A percentile compares a stretch with the other conserved stretches of the same genome.
Evolutionary conservation across 2,329 filamentous ascomycete species (phyloP).

Genomic region (Trichothecium sympodiale): DNA sequence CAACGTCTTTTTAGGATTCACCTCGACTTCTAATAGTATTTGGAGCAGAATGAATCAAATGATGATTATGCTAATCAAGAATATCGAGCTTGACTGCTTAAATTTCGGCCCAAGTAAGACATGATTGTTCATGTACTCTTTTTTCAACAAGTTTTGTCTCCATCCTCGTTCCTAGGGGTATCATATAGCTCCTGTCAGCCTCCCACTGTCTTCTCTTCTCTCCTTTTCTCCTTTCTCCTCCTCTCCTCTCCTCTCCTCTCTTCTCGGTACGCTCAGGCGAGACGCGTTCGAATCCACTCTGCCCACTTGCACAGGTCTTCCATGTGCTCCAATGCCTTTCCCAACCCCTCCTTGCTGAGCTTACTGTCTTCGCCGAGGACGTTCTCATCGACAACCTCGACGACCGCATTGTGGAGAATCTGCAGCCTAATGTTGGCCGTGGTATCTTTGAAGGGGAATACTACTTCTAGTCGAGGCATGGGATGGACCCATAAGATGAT

Average conservation of each 20-base stretch:
- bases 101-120: too few relatives aligned
- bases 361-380: slow-evolving; percentile 23
- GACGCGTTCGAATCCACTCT: slow-evolving; percentile 36
- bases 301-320: slow-evolving; percentile 43
- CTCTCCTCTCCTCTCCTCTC: background rate
- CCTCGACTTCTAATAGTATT: too few relatives aligned
- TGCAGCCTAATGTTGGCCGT: slow-evolving; percentile 46
- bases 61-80: too few relatives aligned
- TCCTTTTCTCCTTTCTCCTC: background rate
- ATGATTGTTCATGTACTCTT: too few relatives aligned
- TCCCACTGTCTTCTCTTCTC: background rate
- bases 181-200: background rate
- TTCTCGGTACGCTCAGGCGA: slow-evolving; percentile 10
- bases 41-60: too few relatives aligned
- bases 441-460: slow-evolving; percentile 38
- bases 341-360: slow-evolving; percentile 30
- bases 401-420: slow-evolving; percentile 46
- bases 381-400: slow-evolving; percentile 49
- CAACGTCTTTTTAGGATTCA: too few relatives aligned
- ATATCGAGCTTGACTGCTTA: too few relatives aligned
- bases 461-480: slow-evolving; percentile 36
- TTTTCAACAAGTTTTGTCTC: too few relatives aligned
- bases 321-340: slow-evolving; percentile 32
- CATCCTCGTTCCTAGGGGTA: too few relatives aligned
- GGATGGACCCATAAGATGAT: slow-evolving; percentile 41